A percentile compares a stretch with the other conserved stretches of the same genome.
Conservation (phyloP, 176 grass and related monocot genomes). For the Oryza coarctata region DNA sequence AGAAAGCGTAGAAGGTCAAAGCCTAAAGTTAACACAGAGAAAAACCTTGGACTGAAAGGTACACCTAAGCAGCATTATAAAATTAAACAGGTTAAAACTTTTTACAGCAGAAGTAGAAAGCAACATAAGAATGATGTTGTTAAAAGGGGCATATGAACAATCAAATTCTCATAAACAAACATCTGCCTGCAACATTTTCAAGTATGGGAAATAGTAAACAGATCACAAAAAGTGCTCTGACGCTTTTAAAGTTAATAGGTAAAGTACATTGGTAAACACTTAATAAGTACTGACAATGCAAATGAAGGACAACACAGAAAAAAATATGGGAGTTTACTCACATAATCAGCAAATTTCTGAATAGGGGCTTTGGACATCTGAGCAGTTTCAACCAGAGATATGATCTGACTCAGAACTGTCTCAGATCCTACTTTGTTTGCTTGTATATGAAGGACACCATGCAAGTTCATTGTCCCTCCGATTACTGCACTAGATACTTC, state of each 20-base stretch:
- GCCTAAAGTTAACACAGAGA: neutral
- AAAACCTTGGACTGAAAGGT: neutral
- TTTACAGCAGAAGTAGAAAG: neutral
- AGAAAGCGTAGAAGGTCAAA: neutral
- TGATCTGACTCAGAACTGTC: conserved; percentile 95
- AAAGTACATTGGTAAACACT: neutral
- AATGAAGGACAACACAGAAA: neutral
- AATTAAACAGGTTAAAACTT: neutral
- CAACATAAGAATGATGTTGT: neutral
- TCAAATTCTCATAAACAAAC: neutral
- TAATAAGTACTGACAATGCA: neutral
- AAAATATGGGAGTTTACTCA: conserved; percentile 32
- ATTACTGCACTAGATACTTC: conserved; percentile 75
- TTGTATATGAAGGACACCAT: conserved; percentile 86
- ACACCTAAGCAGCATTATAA: neutral
- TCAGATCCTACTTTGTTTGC: conserved; percentile 92
- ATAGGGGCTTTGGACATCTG: conserved; percentile 99
- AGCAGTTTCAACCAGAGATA: conserved; percentile 96
- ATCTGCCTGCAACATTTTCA: neutral
- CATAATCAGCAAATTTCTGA: conserved; percentile 99
- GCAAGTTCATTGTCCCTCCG: conserved; percentile 96
- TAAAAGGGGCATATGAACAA: neutral
- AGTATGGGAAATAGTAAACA: neutral
- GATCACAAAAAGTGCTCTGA: neutral
- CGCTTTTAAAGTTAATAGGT: neutral